Base-by-base conservation (phyloP, 768 basidiomycete species). In the Amanita exitialis region DNA sequence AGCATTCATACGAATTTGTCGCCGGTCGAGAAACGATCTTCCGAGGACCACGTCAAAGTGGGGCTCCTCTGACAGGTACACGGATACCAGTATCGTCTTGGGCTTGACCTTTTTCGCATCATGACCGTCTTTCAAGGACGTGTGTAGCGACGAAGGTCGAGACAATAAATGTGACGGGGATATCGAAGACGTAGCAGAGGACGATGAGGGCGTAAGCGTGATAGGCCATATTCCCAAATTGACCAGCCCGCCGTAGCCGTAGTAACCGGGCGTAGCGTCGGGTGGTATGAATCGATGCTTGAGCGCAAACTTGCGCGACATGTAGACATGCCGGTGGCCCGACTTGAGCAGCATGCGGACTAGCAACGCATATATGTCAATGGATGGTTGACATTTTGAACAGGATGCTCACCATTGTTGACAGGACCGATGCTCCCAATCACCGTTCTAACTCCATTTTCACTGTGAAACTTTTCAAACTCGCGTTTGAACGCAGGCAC, bases 21-120 rank as follows among this genome's bases (percentile, higher is more conserved):
- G 73, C 60, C 76, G 82, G 74, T 86, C 86, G 55, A 85, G 80
- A 60, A 96, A 93, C 20, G 82, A 82, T 21, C 94, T 75, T 1
- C 94, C 94, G 5, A 98, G 77, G 4, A 98, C 86, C 43, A 97
- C 89, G 59, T 96, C 93, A 65, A 98, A 98, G 61, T 97, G 92
- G 0, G 86, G 83, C 63, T 96, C 94, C 62, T 99, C 96, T 3
- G 89, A 86, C 27, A 98, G 77, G 65, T 89, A 93, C 7, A 97
- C 93, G 0, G 78, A 61, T 20, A 83, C 62, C 53, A 70, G 61
- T 9, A 74, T 73, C 3, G 69, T 66, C 58, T 73, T 75, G 1
- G 68, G 63, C 46, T 56, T 45, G 48, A 44, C 57, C 47, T 23
- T 39, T 52, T 48, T 57, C 51, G 44, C 51, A 15, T 37, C 47